These are phyloP conservation scores for Pythium aristosporum DNA, from an alignment of 352 stramenopile species.

Conservation along the genomic window DNA sequence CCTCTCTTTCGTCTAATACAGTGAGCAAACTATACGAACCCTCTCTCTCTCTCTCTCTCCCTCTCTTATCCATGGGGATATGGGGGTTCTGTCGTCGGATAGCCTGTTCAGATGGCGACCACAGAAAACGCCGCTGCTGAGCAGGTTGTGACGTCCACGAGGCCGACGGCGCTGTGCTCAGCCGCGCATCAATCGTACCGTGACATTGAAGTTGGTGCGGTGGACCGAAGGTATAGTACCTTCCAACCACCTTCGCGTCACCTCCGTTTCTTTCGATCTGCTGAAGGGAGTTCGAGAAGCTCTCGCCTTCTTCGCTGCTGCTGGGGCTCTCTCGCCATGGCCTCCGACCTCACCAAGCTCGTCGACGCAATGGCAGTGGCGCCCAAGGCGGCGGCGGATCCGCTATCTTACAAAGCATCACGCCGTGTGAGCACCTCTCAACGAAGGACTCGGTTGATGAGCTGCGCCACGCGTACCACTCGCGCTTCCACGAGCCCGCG, in stretches of 20 bases:
- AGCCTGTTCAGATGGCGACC: too few relatives aligned
- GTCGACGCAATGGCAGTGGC: constrained; percentile 39
- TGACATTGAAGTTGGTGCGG: constrained; percentile 16
- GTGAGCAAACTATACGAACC: too few relatives aligned
- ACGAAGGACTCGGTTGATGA: constrained; percentile 30
- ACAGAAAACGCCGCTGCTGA: too few relatives aligned
- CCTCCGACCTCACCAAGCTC: constrained; percentile 42
- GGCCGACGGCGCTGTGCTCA: too few relatives aligned
- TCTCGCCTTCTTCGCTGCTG: not conserved
- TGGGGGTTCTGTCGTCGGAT: too few relatives aligned
- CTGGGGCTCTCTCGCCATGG: constrained; percentile 20
- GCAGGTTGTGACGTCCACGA: too few relatives aligned
- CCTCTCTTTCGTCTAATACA: not conserved
- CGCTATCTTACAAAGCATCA: constrained; percentile 28
- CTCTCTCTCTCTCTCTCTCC: too few relatives aligned
- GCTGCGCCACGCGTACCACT: constrained; percentile 38
- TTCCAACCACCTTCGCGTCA: constrained; percentile 13
- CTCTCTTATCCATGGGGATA: too few relatives aligned
- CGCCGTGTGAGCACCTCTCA: constrained; percentile 45
- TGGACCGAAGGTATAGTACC: constrained; percentile 16
- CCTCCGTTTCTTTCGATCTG: not conserved
- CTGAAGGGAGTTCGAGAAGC: constrained; percentile 12
- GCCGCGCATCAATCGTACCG: too few relatives aligned
- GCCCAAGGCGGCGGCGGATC: constrained; percentile 32
- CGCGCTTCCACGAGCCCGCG: constrained; percentile 40